These are phyloP conservation scores for Neocallimastix lanati DNA, from an alignment of 192 early-diverging fungal species.

Conservation along the genomic window DNA sequence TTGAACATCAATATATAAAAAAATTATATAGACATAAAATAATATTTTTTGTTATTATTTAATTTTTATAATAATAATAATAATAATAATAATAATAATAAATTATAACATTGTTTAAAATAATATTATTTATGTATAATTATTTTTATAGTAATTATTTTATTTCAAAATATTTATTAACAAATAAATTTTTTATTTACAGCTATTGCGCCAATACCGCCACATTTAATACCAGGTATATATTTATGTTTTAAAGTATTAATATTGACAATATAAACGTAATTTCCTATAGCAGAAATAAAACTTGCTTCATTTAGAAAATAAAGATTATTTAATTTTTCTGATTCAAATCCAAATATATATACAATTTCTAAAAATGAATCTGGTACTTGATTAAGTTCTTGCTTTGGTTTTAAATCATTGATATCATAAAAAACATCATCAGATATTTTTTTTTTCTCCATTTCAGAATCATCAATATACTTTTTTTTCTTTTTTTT, in stretches of 20 bases:
- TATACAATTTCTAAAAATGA: constrained; percentile 15
- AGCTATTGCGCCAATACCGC: constrained; percentile 29
- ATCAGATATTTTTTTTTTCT: neutral
- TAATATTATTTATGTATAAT: too few relatives aligned
- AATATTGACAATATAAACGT: constrained; percentile 29
- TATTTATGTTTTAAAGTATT: constrained; percentile 24
- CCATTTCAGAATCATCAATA: neutral
- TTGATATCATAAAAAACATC: neutral
- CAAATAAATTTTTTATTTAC: constrained; percentile 12
- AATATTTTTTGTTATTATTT: neutral
- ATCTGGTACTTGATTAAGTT: neutral
- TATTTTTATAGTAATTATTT: too few relatives aligned
- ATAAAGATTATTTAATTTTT: constrained; percentile 28
- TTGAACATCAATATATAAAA: too few relatives aligned
- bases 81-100: too few relatives aligned
- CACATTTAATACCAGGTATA: constrained; percentile 22
- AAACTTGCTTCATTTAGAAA: constrained; percentile 24
- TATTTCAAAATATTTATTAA: too few relatives aligned
- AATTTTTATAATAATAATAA: too few relatives aligned
- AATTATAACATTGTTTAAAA: too few relatives aligned
- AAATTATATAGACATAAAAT: too few relatives aligned
- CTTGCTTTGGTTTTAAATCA: neutral
- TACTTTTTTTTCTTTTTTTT: neutral
- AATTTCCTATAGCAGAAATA: constrained; percentile 29
- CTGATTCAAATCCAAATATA: constrained; percentile 34